Evolutionary conservation across 371 early-diverging fungal genomes (phyloP).

Genomic region (Dinochytrium kinnereticum): DNA sequence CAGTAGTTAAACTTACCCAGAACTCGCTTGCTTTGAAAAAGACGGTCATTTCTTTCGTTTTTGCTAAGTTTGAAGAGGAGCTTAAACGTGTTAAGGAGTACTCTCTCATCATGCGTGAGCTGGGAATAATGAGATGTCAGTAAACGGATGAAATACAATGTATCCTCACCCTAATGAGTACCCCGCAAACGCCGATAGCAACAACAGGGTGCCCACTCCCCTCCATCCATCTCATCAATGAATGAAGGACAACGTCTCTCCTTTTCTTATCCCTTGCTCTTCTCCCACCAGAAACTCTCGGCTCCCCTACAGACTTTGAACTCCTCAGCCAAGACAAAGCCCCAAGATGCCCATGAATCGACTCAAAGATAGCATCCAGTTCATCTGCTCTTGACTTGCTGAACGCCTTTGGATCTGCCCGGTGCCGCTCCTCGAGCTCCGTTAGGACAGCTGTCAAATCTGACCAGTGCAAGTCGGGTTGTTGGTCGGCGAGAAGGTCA

Average conservation of each 20-base stretch:
- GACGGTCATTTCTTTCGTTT: constrained; percentile 34
- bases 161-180: constrained; percentile 31
- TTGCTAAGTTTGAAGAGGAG: constrained; percentile 45
- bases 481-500: not conserved
- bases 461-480: not conserved
- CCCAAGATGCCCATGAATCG: not conserved
- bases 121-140: not conserved
- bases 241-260: constrained; percentile 27
- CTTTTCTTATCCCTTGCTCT: constrained; percentile 15
- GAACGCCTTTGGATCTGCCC: not conserved
- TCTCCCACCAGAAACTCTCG: not conserved
- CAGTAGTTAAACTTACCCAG: constrained; percentile 21
- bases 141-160: not conserved
- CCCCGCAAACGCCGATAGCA: constrained; percentile 41
- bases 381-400: not conserved
- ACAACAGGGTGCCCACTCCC: constrained; percentile 22
- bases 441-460: not conserved
- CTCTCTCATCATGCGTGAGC: constrained; percentile 38
- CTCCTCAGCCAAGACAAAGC: not conserved
- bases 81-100: constrained; percentile 37
- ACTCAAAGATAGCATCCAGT: constrained; percentile 7
- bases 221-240: constrained; percentile 43
- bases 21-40: constrained; percentile 22
- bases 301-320: not conserved
- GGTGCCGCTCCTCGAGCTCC: not conserved